Base-by-base conservation (phyloP, 2,329 filamentous ascomycete species). In the Magnaporthiopsis rhizophila region DNA sequence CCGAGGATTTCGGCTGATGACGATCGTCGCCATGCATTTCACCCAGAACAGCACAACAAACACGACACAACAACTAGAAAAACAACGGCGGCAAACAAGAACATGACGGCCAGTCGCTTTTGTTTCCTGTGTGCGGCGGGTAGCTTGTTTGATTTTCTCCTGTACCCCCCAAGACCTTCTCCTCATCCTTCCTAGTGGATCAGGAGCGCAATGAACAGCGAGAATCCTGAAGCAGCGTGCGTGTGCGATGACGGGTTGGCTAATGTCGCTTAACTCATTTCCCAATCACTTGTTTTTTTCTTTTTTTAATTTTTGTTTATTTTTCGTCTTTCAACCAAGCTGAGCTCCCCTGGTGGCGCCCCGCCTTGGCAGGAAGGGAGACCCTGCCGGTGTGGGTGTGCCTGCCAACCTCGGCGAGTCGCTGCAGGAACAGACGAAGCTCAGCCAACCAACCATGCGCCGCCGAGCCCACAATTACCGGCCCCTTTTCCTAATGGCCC, bases 211-310 rank as follows among this genome's bases (percentile, higher is more conserved):
- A 21, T 6, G 18, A 53, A n/a, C 45, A 21, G n/a, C 45, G 1
- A 21, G 6, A 53, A 53, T 21, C 18, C 45, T 53, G 18, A 30
- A 5, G 12, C 11, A 28, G 15, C 59, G 38, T 15, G 13, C n/a
- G n/a, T 13, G 9, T n/a, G 62, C 28, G 26, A 61, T 61, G 59
- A 60, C 61, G 59, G 61, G 67, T 66, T 66, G 68, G 69, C 68
- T 70, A 73, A 73, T 74, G 66, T 75, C 72, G 73, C 70, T 73
- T 74, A 72, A 66, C 68, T 72, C 70, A 75, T 75, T 74, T 74
- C 71, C 71, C 69, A 65, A 65, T 36, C 34, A 36, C 34, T 36
- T 9, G 7, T 36, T 12, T 36, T 36, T 36, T 36, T 8, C 9
- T 5, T 36, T 36, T 30, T n/a, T 30, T 15, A 18, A 6, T 30